Percentiles rank a stretch among this genome's conserved stretches.
Conservation (phyloP, 2,329 filamentous ascomycete species). For the Coniochaeta pulveracea region DNA sequence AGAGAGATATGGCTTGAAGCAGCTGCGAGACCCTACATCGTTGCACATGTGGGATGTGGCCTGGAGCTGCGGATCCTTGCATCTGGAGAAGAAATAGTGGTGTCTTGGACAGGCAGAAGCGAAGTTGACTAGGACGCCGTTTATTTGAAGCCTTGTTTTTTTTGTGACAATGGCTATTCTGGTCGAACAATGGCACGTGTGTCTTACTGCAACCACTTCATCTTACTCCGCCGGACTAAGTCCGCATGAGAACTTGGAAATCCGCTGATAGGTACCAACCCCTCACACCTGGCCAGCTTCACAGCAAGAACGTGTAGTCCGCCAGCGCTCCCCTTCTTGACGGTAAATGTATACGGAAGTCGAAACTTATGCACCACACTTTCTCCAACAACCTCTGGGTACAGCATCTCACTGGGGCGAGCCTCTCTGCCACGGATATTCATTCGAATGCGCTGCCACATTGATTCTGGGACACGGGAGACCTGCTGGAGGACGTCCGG, state of each 20-base stretch:
- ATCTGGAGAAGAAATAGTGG: too few species aligned
- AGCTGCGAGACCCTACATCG: too few species aligned
- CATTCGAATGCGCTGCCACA: not conserved
- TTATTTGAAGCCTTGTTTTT: too few species aligned
- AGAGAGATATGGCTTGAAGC: too few species aligned
- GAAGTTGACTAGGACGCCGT: too few species aligned
- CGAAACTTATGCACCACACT: not conserved
- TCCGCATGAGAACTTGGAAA: not conserved
- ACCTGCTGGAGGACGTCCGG: not conserved
- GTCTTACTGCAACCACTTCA: constrained; percentile 1
- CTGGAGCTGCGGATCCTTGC: too few species aligned
- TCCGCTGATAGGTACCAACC: not conserved
- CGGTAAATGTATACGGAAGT: not conserved
- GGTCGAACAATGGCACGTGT: too few species aligned
- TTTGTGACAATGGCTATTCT: too few species aligned
- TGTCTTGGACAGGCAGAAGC: too few species aligned
- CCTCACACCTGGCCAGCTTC: not conserved
- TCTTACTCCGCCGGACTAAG: not conserved
- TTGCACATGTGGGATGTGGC: too few species aligned
- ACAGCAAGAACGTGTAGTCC: not conserved
- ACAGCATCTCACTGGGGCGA: not conserved
- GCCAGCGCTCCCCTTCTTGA: not conserved
- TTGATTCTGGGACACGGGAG: not conserved
- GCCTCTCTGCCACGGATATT: not conserved
- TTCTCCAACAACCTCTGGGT: not conserved